Conservation (phyloP, 1,284 basidiomycete genomes). For the Pseudozyma hubeiensis region DNA sequence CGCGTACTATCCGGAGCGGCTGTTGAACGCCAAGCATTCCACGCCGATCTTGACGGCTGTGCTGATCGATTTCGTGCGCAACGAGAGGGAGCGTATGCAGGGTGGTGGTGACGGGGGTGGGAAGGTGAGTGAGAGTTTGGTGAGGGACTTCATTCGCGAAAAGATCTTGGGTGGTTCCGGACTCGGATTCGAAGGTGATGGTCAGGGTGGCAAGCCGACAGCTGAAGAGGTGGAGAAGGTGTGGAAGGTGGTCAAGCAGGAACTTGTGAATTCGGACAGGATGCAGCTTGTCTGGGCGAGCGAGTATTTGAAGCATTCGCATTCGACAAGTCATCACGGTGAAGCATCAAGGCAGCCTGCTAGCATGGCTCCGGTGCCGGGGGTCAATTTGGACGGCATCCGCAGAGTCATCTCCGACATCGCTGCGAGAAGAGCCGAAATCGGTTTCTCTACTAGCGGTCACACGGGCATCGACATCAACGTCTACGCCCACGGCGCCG, state of each 20-base stretch:
- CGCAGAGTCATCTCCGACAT: constrained; percentile 48
- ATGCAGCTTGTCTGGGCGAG: background rate
- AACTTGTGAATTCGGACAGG: constrained; percentile 13
- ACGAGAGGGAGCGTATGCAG: background rate
- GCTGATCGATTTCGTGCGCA: constrained; percentile 51
- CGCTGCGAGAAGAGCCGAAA: constrained; percentile 65
- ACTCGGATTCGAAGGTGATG: constrained; percentile 15
- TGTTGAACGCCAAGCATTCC: constrained; percentile 67
- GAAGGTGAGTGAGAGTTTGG: constrained; percentile 15
- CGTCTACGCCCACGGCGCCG: constrained; percentile 67
- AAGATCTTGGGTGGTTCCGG: constrained; percentile 49
- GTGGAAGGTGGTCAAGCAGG: constrained; percentile 36
- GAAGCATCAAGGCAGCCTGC: background rate
- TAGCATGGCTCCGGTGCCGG: constrained; percentile 25
- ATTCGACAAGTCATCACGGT: constrained; percentile 1
- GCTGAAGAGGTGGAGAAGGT: constrained; percentile 62
- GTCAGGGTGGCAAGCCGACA: constrained; percentile 38
- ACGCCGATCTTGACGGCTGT: constrained; percentile 60
- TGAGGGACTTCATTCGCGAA: constrained; percentile 37
- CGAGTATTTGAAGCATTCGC: background rate
- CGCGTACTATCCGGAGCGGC: constrained; percentile 68
- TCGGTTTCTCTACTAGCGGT: constrained; percentile 70
- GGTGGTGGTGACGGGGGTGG: constrained; percentile 3
- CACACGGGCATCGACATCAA: constrained; percentile 70
- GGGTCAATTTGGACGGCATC: constrained; percentile 43